phyloP scores from a whole-genome alignment of 768 basidiomycete species.

The Lactarius pseudohatsudake region DNA sequence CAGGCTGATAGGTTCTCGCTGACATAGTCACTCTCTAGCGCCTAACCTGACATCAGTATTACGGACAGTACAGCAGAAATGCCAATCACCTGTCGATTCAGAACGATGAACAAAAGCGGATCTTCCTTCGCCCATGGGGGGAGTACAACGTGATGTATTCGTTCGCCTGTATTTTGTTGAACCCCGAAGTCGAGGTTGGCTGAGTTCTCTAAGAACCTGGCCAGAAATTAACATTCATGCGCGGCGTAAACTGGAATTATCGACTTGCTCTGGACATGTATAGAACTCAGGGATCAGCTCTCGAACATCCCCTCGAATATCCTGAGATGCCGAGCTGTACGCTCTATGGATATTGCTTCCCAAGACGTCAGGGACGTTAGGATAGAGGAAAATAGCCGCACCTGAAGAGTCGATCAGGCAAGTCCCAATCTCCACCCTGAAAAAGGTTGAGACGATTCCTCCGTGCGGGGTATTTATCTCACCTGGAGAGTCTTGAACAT shows the following conservation, averaged over 20 bases:
- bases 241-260: background rate
- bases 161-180: conserved; percentile 70
- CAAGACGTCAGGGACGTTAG: conserved; percentile 20
- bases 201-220: conserved; percentile 80
- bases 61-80: background rate
- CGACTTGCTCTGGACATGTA: conserved; percentile 72
- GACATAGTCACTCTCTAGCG: conserved; percentile 84
- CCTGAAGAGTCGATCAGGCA: conserved; percentile 86
- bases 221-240: conserved; percentile 6
- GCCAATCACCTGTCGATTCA: conserved; percentile 55
- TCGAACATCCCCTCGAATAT: conserved; percentile 88
- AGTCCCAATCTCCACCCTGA: conserved; percentile 92
- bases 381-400: conserved; percentile 30
- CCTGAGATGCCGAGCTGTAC: conserved; percentile 80
- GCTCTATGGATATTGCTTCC: conserved; percentile 73
- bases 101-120: conserved; percentile 74
- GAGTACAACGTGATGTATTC: conserved; percentile 83
- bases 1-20: conserved; percentile 81
- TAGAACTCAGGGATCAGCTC: conserved; percentile 92
- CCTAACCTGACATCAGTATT: conserved; percentile 43
- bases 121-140: conserved; percentile 90
- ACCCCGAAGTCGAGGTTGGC: conserved; percentile 78
- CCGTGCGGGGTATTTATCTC: conserved; percentile 15
- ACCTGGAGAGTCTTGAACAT: conserved; percentile 91
- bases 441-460: background rate